phyloP scores from a whole-genome alignment of 495 filamentous ascomycete genomes.

The Gamarada debralockiae region DNA sequence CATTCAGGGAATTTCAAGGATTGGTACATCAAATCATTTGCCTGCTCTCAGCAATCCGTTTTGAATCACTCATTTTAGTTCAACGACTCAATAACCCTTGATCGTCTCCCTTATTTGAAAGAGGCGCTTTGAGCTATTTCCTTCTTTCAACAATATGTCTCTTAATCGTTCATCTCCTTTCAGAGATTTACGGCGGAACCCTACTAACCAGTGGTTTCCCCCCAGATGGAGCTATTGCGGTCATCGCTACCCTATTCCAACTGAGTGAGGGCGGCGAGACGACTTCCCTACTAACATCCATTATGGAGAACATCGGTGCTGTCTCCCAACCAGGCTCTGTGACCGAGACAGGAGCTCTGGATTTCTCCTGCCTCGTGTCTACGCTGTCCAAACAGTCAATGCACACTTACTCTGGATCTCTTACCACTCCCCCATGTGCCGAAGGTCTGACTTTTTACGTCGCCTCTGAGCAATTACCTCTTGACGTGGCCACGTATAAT shows the following conservation, averaged over 20 bases:
- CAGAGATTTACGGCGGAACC: too few species aligned
- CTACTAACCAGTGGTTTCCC: too few species aligned
- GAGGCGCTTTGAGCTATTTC: too few species aligned
- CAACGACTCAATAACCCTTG: too few species aligned
- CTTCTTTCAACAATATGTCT: too few species aligned
- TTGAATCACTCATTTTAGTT: too few species aligned
- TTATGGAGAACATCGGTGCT: conserved; percentile 46
- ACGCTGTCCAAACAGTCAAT: conserved; percentile 46
- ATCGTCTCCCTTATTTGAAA: too few species aligned
- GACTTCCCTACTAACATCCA: conserved; percentile 44
- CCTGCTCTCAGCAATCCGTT: too few species aligned
- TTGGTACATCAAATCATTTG: too few species aligned
- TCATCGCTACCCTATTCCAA: conserved; percentile 6
- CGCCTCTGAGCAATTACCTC: conserved; percentile 43
- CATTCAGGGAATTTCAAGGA: too few species aligned
- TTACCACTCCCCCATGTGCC: conserved; percentile 67
- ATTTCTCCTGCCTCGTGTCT: conserved; percentile 48
- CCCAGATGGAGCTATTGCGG: not conserved
- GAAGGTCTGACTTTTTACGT: conserved; percentile 60
- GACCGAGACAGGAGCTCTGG: conserved; percentile 50
- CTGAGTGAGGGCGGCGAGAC: not conserved
- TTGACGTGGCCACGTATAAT: conserved; percentile 51
- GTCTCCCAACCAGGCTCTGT: conserved; percentile 53
- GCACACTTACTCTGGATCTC: conserved; percentile 55
- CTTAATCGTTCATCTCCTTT: too few species aligned